Base-by-base conservation (phyloP, 2,329 filamentous ascomycete genomes). In the Raffaelea ambrosiae region DNA sequence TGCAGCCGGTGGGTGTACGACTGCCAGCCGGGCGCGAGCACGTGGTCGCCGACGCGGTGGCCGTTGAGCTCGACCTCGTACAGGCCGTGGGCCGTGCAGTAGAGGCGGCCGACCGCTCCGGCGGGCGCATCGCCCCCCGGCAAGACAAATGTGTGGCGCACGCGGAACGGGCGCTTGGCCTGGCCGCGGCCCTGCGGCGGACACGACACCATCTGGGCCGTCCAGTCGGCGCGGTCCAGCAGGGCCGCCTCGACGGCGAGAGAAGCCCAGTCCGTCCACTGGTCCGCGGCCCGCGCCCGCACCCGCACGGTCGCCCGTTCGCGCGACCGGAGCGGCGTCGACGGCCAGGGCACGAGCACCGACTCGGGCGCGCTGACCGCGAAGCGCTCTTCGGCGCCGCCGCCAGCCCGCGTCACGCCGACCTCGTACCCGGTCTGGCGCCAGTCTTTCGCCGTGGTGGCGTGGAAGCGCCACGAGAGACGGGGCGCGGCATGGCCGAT, bases 1-100 rank as follows among this genome's bases (percentile, higher is more conserved):
- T 58, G 55, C 14, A 67, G 59, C 5, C 67, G 60, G 47, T 65
- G 58, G 1, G 61, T 53, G 54, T 73, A 73, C 42, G 59, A 59
- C 20, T 61, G 61, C 65, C 67, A 72, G 2, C 67, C 66, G 1
- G 68, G 68, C 33, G 66, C 63, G 55, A 68, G 53, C 39, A 56
- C 54, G 16, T 60, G 52, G 46, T 61, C 53, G 1, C 55, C 58
- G 9, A 65, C 57, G 22, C 43, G 51, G 16, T 52, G 46, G 2
- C 64, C 65, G 51, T 70, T 68, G 47, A 69, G 59, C 20, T 55
- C 56, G 0, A 57, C 62, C 35, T 57, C 51, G 48, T 63, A 68
- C 1, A 65, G 53, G 9, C 65, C 65, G 13, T 58, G 51, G 3
- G 57, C 57, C 1, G 64, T 65, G 26, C 62, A 57, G 44, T 67